phyloP scores from a whole-genome alignment of 1,284 basidiomycete genomes.

The Puccinia polysora region DNA sequence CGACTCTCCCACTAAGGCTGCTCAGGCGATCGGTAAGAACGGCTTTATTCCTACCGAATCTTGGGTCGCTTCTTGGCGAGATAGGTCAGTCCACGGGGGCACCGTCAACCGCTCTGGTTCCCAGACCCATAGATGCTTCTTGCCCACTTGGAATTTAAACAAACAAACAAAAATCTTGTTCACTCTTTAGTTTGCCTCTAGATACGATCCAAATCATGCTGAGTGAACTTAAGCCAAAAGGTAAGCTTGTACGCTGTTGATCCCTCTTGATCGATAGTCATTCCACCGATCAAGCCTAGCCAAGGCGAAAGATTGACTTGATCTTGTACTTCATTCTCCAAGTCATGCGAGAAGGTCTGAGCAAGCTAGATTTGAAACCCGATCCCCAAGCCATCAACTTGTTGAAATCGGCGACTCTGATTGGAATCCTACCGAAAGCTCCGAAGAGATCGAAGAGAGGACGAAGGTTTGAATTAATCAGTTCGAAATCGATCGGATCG shows the following conservation, averaged over 20 bases:
- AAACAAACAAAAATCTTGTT: not conserved
- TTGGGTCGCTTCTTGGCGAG: slow-evolving; percentile 43
- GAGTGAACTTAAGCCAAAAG: slow-evolving; percentile 39
- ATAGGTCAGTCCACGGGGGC: slow-evolving; percentile 31
- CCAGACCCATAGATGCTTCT: too few species aligned
- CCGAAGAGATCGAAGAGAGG: not conserved
- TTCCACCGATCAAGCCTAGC: not conserved
- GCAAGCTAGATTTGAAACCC: too few species aligned
- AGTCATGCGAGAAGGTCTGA: too few species aligned
- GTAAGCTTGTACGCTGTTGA: not conserved
- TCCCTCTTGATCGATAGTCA: not conserved
- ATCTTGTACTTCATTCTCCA: too few species aligned
- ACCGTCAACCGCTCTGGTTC: not conserved
- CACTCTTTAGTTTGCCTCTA: slow-evolving; percentile 28
- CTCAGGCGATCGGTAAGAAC: slow-evolving; percentile 31
- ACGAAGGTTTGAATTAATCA: slow-evolving; percentile 5
- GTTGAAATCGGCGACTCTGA: slow-evolving; percentile 28
- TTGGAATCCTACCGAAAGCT: slow-evolving; percentile 26
- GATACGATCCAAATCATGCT: slow-evolving; percentile 43
- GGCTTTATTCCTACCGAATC: slow-evolving; percentile 33
- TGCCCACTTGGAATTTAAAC: not conserved
- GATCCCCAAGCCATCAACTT: slow-evolving; percentile 1
- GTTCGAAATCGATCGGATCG: not conserved
- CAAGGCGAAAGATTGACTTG: too few species aligned
- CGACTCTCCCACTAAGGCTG: too few species aligned